Evolutionary conservation across 2,329 filamentous ascomycete species (phyloP).

Genomic region (Alternaria incomplexa): DNA sequence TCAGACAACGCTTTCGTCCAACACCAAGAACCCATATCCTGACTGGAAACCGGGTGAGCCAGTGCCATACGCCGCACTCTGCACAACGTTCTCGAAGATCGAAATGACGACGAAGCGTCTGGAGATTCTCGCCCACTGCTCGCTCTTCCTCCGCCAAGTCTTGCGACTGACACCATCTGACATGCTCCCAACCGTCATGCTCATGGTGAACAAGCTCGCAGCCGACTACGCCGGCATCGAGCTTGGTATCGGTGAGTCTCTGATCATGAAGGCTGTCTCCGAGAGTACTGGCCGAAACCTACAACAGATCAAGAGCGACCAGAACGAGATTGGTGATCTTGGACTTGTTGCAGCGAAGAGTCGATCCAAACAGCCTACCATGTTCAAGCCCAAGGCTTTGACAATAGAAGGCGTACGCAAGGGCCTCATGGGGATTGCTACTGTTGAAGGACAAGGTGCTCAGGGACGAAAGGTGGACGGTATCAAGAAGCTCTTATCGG

Average conservation of each 20-base stretch:
- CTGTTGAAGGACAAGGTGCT: conserved; percentile 81
- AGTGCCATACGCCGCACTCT: conserved; percentile 92
- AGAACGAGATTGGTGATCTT: conserved; percentile 94
- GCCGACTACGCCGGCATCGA: conserved; percentile 97
- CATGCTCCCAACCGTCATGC: conserved; percentile 82
- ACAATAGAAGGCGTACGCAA: conserved; percentile 87
- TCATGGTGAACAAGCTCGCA: conserved; percentile 98
- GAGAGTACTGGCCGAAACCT: conserved; percentile 90
- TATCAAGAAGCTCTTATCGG: conserved; percentile 95
- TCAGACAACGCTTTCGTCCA: conserved; percentile 74
- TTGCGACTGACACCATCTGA: conserved; percentile 87
- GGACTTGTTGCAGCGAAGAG: conserved; percentile 95
- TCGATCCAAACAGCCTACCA: conserved; percentile 91
- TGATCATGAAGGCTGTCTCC: conserved; percentile 98
- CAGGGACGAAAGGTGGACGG: conserved; percentile 89
- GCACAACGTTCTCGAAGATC: conserved; percentile 90
- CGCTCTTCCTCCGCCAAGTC: conserved; percentile 92
- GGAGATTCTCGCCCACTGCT: conserved; percentile 86
- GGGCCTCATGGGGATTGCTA: conserved; percentile 86
- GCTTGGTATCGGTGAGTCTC: conserved; percentile 94
- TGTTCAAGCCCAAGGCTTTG: conserved; percentile 95
- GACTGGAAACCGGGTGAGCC: conserved; percentile 91
- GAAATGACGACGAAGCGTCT: conserved; percentile 94
- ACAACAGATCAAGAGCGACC: conserved; percentile 89
- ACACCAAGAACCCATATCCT: conserved; percentile 81